Base-by-base conservation (phyloP, 805 yeast species). In the Candida mattraensis region DNA sequence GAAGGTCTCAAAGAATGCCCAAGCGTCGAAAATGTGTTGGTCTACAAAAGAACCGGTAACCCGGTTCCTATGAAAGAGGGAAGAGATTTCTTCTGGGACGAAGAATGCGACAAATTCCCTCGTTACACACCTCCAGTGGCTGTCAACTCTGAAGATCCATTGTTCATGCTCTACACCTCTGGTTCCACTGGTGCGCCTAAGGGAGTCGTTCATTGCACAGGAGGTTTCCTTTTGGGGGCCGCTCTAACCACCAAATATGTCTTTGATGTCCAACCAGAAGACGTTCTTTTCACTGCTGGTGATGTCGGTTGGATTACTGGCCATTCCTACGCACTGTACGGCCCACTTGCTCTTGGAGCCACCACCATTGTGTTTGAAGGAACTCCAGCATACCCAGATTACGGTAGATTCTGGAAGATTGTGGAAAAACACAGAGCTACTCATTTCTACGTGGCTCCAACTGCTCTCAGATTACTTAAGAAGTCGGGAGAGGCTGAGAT, bases 241-340 rank as follows among this genome's bases (percentile, higher is more conserved):
- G 78, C 87, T 37, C 69, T 89, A 61, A 86, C 97, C 35, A 85
- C 96, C 30, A 85, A 82, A 67, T 91, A 89, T 66, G 88, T 88
- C 30, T 91, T 93, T 62, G 98, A 94, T 62, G 80, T 93, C 31
- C 96, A 87, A 58, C 80, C 80, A 41, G 84, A 83, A 44, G 98
- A 93, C 63, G 73, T 84, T 28, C 66, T 91, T 44, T 91, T 93
- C 71, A 91, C 98, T 26, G 98, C 98, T 24, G 98, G 98, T 58
- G 98, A 93, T 61, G 87, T 93, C 38, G 98, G 99, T 60, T 93
- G 99, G 98, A 93, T 93, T 61, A 93, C 99, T 12, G 98, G 98
- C 51, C 99, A 93, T 65, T 85, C 97, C 7, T 93, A 91, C 60
- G 95, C 87, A 28, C 76, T 91, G 30, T 93, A 93, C 58, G 98